phyloP scores from a whole-genome alignment of 805 yeast genomes.

The Sugiyamaella marilandica region DNA sequence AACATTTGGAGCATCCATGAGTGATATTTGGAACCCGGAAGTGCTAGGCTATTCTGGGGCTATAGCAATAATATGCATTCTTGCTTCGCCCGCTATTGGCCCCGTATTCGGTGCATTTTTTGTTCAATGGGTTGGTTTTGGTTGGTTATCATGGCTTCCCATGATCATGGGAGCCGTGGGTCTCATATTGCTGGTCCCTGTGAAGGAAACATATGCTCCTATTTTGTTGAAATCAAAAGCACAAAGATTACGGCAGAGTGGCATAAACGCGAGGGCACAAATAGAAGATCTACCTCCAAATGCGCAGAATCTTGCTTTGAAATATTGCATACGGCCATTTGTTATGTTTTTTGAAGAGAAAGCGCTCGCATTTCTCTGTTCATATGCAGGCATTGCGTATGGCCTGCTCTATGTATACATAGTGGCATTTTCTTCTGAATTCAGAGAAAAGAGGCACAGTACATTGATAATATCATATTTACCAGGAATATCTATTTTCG shows the following conservation, averaged over 20 bases:
- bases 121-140: conserved; percentile 43
- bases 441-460: conserved; percentile 11
- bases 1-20: conserved; percentile 45
- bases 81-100: conserved; percentile 33
- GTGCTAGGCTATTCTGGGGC: conserved; percentile 42
- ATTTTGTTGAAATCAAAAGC: conserved; percentile 8
- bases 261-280: conserved; percentile 9
- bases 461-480: conserved; percentile 4
- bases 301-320: conserved; percentile 37
- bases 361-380: conserved; percentile 27
- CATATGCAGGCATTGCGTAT: conserved; percentile 30
- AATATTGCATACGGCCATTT: conserved; percentile 12
- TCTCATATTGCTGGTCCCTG: not conserved
- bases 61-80: conserved; percentile 40
- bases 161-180: conserved; percentile 32
- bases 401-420: conserved; percentile 31
- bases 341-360: conserved; percentile 29
- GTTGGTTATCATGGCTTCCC: conserved; percentile 44
- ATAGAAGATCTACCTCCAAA: conserved; percentile 16
- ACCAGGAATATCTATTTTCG: conserved; percentile 7
- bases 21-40: conserved; percentile 42
- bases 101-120: conserved; percentile 44
- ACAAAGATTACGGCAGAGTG: conserved; percentile 1
- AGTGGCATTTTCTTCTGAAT: conserved; percentile 29
- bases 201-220: conserved; percentile 9